These are phyloP conservation scores for Tuctoria greenei DNA, from an alignment of 176 grass and related monocot genomes.

Conservation along the genomic window DNA sequence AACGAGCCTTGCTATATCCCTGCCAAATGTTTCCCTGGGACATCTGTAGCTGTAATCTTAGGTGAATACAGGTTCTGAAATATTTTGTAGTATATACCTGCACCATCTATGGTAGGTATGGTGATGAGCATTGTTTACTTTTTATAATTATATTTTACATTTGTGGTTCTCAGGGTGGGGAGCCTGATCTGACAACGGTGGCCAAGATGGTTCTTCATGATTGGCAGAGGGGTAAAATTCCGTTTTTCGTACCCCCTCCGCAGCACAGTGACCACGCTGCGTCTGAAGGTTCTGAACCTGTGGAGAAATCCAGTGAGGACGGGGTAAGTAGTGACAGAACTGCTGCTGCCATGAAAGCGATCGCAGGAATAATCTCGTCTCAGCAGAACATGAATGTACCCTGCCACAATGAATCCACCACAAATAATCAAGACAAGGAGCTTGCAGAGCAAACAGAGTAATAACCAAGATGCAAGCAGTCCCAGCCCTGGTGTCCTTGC, in stretches of 20 bases:
- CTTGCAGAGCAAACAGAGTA: slow-evolving; percentile 14
- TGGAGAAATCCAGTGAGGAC: slow-evolving; percentile 41
- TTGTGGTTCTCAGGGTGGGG: slow-evolving; percentile 68
- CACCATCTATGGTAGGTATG: not conserved
- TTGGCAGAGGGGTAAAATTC: slow-evolving; percentile 98
- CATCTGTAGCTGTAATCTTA: not conserved
- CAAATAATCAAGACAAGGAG: slow-evolving; percentile 27
- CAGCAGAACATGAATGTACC: slow-evolving; percentile 80
- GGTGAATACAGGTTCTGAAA: not conserved
- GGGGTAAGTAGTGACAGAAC: slow-evolving; percentile 53
- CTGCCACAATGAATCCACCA: slow-evolving; percentile 36
- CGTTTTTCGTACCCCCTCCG: slow-evolving; percentile 80
- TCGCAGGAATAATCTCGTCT: slow-evolving; percentile 73
- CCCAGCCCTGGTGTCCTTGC: not conserved
- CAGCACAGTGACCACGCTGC: slow-evolving; percentile 33
- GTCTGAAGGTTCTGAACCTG: slow-evolving; percentile 33
- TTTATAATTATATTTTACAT: not conserved
- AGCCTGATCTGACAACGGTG: slow-evolving; percentile 78
- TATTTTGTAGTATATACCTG: not conserved
- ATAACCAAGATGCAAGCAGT: slow-evolving; percentile 11
- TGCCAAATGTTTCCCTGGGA: not conserved
- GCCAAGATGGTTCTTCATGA: slow-evolving; percentile 99
- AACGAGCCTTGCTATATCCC: not conserved
- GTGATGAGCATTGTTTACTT: not conserved
- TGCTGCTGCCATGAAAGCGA: slow-evolving; percentile 78